Evolutionary conservation across 1,284 basidiomycete species (phyloP), one percentile per base, ranked within the genome.

Genomic region (Porphyrellus sp.): DNA sequence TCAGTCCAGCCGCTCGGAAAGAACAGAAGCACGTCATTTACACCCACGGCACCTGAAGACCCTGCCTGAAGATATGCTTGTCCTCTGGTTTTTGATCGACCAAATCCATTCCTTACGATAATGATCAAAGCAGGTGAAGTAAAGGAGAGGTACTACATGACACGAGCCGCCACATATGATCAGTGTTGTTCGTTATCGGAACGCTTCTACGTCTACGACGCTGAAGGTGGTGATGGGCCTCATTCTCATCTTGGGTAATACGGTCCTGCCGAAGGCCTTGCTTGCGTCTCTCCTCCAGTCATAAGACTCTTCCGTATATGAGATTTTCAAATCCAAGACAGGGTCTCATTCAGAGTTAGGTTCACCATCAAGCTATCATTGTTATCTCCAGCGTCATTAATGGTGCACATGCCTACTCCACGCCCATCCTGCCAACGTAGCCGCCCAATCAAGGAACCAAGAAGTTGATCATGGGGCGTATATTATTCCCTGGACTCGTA

Each of bases 331-430:
- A 5, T 20, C 37, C 34, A 48, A 31, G 30, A 33, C 5, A 7
- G 18, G 13, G 8, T 34, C 23, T 11, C 5, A 20, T 28, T 21
- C 34, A 41, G 16, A 21, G 28, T 28, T 39, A 28, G n/a, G 25
- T 40, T 48, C 40, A 31, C n/a, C 39, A 5, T 34, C 40, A 2
- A 23, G 48, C 39, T 51, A 55, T 55, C 39, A 35, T 45, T 54
- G 58, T 34, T 62, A 65, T 65, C 61, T 54, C 37, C 30, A 45
- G 56, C 63, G 53, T 51, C 55, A 48, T 48, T 47, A 20, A 16
- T 8, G 25, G 43, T n/a, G 31, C 55, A 58, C 53, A 41, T 59
- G 57, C 18, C 40, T 5, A 5, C 33, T 3, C 25, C 11, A 49
- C 41, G 15, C 39, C 38, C 39, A n/a, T 40, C 8, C 31, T 42